Base-by-base conservation (phyloP, 345 rosid genomes). In the Mangifera indica region DNA sequence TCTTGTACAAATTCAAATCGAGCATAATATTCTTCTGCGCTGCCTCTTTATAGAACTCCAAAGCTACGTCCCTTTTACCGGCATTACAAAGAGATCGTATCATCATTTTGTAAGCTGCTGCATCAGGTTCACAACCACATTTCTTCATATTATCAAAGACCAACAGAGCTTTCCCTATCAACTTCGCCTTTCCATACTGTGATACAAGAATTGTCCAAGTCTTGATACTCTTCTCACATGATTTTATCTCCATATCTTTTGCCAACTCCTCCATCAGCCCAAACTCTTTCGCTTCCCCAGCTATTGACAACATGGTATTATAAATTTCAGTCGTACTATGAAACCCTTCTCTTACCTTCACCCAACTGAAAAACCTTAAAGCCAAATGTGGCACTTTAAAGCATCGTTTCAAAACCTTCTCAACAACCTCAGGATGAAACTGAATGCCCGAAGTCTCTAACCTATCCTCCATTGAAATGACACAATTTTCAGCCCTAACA, bases 41-140 rank as follows among this genome's bases (percentile, higher is more conserved):
- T 91, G 84, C 87, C 80, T 93, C 98, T 74, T 80, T 89, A 74
- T 83, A 91, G 68, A 91, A 77, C 48, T 91, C 98, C 60, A 89
- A 18, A 0, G 92, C 92, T 54, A 91, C 67, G 73, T 93, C 93
- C 20, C 87, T 81, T 77, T 86, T 88, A 20, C 84, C 81, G 2
- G 89, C 85, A 2, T 77, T 70, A 52, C 92, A 91, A 44, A 91
- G 88, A 5, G 80, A 77, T 72, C 71, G 82, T 25, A 93, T 54
- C 81, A 89, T 79, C 61, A 58, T 66, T 59, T 62, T 78, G 69
- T 91, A 91, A 73, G 84, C 75, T 11, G 66, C 66, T 24, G 70
- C 73, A 77, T 91, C 97, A 1, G 88, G 84, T 77, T 87, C 86
- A 21, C 34, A 73, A 1, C 91, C 95, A 59, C 63, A 78, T 73